Conservation (phyloP, 495 filamentous ascomycete genomes). For the Penicillium paradoxum region DNA sequence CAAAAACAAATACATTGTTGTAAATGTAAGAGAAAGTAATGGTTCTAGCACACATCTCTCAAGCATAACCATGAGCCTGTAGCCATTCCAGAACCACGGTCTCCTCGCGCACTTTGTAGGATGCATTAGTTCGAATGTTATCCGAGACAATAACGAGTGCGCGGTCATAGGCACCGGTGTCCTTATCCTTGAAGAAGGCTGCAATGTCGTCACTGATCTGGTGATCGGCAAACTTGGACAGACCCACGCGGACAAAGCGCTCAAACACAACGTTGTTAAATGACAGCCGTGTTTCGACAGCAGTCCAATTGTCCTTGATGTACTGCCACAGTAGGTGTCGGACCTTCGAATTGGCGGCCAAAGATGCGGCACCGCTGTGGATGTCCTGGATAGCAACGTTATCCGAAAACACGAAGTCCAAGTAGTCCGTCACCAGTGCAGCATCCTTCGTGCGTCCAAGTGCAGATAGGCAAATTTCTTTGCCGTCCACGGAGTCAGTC, state of each 20-base stretch:
- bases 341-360: constrained; percentile 65
- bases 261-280: constrained; percentile 82
- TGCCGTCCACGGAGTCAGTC: constrained; percentile 81
- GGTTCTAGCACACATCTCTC: constrained; percentile 4
- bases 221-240: constrained; percentile 70
- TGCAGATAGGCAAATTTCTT: constrained; percentile 73
- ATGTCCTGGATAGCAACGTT: constrained; percentile 75
- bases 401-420: constrained; percentile 77
- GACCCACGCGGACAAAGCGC: constrained; percentile 70
- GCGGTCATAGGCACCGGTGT: constrained; percentile 74
- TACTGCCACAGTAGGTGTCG: constrained; percentile 76
- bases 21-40: not conserved
- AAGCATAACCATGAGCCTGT: constrained; percentile 55
- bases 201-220: constrained; percentile 71
- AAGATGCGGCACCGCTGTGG: constrained; percentile 67
- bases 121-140: constrained; percentile 69
- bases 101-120: constrained; percentile 71
- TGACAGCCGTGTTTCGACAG: constrained; percentile 61
- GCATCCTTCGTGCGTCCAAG: constrained; percentile 69
- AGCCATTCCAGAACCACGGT: constrained; percentile 67
- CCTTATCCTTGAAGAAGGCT: constrained; percentile 75
- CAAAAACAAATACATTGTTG: not conserved
- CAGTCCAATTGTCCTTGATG: constrained; percentile 72
- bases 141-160: constrained; percentile 75
- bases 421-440: constrained; percentile 61